Base-by-base conservation (phyloP, 2,329 filamentous ascomycete species). In the Zymoseptoria pseudotritici region DNA sequence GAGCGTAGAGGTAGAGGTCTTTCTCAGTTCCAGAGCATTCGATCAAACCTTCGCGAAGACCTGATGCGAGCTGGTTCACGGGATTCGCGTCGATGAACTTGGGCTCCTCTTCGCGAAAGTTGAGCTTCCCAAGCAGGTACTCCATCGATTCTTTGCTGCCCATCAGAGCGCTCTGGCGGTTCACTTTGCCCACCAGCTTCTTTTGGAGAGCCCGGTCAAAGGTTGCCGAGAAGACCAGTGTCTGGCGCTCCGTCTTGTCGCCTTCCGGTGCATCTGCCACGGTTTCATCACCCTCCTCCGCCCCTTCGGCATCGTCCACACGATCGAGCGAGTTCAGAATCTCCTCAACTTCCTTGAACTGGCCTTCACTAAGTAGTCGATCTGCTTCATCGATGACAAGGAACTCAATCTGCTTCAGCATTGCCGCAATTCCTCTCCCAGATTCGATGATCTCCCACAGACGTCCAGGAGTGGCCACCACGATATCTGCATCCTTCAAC, bases 1-100 rank as follows among this genome's bases (percentile, higher is more conserved):
- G 80, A 0, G 91, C 83, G 75, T 99, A 99, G 50, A 97, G 86
- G 66, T 93, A 97, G 9, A 99, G 84, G 74, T 99, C 94, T 83
- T 99, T 99, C 72, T 99, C 94, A 76, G 91, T 92, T 5, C 91
- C 90, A 49, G 85, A 88, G 70, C 94, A 99, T 76, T 97, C 91
- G 29, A 99, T 84, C 50, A 99, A 81, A 0, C 92, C 92, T 77
- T 99, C 94, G 64, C 88, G 90, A 5, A 99, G 79, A 2, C 86
- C 85, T 19, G 87, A 82, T 0, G 94, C 92, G 89, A 99, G 95
- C 70, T 96, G 91, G 8, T 86, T 88, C 0, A 88, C 79, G 0
- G 94, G 94, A 69, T 97, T 96, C 60, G 91, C 88, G 71, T 99
- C 94, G 64, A 99, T 86, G 69, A 95, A 97, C 68, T 89, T 91